These are phyloP conservation scores for Phytophthora agathidicida DNA, from an alignment of 352 stramenopile genomes.

Conservation along the genomic window DNA sequence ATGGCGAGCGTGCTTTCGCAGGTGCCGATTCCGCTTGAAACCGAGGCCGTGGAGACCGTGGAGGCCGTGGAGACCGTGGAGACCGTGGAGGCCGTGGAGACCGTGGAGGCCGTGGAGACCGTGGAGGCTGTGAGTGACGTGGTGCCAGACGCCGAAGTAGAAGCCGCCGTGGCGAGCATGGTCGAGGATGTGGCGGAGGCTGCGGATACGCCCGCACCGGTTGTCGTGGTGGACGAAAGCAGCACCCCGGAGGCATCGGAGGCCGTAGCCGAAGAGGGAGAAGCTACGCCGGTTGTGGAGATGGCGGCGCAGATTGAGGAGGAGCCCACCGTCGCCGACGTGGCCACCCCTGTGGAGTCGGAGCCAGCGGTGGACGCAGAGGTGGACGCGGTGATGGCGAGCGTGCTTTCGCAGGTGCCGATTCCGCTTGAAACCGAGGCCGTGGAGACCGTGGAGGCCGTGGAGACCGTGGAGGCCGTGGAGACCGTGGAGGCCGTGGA, in stretches of 20 bases:
- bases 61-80: no score
- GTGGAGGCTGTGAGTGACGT: no score
- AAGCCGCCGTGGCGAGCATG: background rate
- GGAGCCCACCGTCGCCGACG: no score
- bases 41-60: no score
- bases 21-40: no score
- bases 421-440: background rate
- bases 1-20: no score
- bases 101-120: no score
- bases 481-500: background rate
- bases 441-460: background rate
- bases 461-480: background rate
- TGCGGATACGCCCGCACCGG: background rate
- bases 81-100: no score
- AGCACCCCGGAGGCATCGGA: background rate
- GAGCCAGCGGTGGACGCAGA: background rate
- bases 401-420: background rate
- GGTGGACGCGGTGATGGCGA: constrained; percentile 4
- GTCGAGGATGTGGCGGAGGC: background rate
- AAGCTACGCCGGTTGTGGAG: no score
- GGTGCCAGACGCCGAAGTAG: background rate
- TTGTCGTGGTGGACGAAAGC: background rate
- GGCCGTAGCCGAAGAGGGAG: background rate
- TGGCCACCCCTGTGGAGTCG: background rate
- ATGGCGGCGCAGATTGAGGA: no score